phyloP scores from a whole-genome alignment of 768 basidiomycete species.

The Tulasnella sp. region DNA sequence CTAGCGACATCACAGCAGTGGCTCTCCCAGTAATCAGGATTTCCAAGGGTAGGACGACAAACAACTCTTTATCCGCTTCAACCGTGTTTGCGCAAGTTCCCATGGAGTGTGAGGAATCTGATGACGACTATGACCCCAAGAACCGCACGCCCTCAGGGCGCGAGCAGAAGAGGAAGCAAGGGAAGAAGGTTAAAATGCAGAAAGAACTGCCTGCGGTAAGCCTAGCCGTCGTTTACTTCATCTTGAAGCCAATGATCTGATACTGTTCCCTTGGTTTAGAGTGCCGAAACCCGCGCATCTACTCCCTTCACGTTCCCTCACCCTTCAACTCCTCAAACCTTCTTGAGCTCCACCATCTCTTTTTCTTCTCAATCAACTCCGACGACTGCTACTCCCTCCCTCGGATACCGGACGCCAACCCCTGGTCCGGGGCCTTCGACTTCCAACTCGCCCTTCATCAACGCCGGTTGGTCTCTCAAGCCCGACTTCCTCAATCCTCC shows the following conservation, averaged over 20 bases:
- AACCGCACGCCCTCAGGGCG: not conserved
- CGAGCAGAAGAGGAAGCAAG: not conserved
- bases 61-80: not conserved
- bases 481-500: not conserved
- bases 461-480: not conserved
- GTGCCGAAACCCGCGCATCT: not conserved
- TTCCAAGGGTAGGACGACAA: conserved; percentile 7
- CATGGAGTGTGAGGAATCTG: not conserved
- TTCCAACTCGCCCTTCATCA: not conserved
- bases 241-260: not conserved
- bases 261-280: not conserved
- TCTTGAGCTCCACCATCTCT: not conserved
- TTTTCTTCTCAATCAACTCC: not conserved
- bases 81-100: not conserved
- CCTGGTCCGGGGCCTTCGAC: not conserved
- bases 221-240: not conserved
- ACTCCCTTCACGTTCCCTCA: not conserved
- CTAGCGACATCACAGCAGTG: not conserved
- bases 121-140: not conserved
- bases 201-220: not conserved
- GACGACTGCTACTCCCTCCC: not conserved
- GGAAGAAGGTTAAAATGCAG: not conserved
- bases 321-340: not conserved
- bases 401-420: not conserved
- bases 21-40: not conserved